Evolutionary conservation across 2,329 filamentous ascomycete genomes (phyloP).

Genomic region (Sporothrix globosa): DNA sequence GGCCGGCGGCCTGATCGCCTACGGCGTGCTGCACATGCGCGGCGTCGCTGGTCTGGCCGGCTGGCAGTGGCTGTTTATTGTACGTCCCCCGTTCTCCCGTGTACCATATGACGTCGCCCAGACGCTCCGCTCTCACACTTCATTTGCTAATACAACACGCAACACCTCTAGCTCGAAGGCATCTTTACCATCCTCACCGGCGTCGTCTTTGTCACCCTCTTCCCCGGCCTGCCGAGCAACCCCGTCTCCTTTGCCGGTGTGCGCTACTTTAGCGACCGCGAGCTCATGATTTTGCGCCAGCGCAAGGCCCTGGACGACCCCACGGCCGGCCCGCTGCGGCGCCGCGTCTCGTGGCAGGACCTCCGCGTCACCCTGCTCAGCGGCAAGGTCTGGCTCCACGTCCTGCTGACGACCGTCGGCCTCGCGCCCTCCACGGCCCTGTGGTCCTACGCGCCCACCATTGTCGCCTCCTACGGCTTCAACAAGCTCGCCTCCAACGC

Average conservation of each 20-base stretch:
- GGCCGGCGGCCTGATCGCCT: constrained; percentile 48
- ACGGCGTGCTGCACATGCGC: constrained; percentile 54
- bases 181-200: constrained; percentile 54
- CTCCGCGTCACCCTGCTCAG: constrained; percentile 12
- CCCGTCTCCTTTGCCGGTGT: constrained; percentile 49
- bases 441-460: constrained; percentile 51
- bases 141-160: constrained; percentile 33
- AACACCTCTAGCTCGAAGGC: constrained; percentile 53
- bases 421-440: constrained; percentile 50
- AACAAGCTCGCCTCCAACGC: constrained; percentile 54
- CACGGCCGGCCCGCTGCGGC: constrained; percentile 34
- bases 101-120: background rate
- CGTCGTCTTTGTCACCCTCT: constrained; percentile 48
- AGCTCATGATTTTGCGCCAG: constrained; percentile 49
- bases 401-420: constrained; percentile 49
- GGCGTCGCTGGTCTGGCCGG: constrained; percentile 53
- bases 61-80: constrained; percentile 61
- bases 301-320: constrained; percentile 51
- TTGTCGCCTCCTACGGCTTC: constrained; percentile 59
- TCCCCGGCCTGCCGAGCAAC: constrained; percentile 52
- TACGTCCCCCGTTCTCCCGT: background rate
- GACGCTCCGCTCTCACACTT: too few relatives aligned
- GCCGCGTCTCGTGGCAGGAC: constrained; percentile 8
- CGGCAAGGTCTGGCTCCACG: constrained; percentile 53
- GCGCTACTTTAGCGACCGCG: constrained; percentile 46